phyloP scores from a whole-genome alignment of 2,329 filamentous ascomycete genomes.

The Aspergillus alliaceus region DNA sequence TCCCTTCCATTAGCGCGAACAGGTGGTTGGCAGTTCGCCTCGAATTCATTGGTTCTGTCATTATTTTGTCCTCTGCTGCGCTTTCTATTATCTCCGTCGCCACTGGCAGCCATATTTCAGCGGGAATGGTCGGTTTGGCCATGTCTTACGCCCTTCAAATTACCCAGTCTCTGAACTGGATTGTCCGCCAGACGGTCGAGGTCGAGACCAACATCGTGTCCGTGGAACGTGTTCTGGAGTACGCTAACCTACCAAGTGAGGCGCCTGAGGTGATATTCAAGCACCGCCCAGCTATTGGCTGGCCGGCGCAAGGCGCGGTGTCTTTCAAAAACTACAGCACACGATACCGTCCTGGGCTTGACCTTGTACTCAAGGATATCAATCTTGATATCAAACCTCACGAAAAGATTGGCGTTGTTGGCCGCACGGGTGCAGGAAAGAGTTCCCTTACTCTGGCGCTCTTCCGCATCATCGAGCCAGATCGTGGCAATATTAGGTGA shows the following conservation, averaged over 20 bases:
- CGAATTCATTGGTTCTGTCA: constrained; percentile 91
- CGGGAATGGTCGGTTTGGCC: constrained; percentile 82
- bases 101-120: constrained; percentile 61
- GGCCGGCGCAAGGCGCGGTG: constrained; percentile 86
- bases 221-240: constrained; percentile 95
- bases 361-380: constrained; percentile 90
- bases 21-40: constrained; percentile 93
- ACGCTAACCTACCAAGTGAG: constrained; percentile 86
- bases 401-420: constrained; percentile 97
- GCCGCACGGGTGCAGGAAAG: constrained; percentile 93
- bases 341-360: constrained; percentile 83
- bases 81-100: constrained; percentile 80
- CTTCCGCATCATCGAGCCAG: constrained; percentile 93
- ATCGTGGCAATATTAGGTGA: constrained; percentile 69
- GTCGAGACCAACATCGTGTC: constrained; percentile 99
- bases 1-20: constrained; percentile 90
- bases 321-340: constrained; percentile 93
- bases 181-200: constrained; percentile 96
- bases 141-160: constrained; percentile 99
- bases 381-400: constrained; percentile 89
- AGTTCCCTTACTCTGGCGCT: constrained; percentile 88
- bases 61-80: constrained; percentile 83
- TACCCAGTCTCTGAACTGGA: constrained; percentile 97
- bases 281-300: constrained; percentile 81
- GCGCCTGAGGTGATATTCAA: constrained; percentile 91